These are phyloP conservation scores for Colletotrichum gloeosporioides DNA, from an alignment of 2,329 filamentous ascomycete species.

Conservation along the genomic window DNA sequence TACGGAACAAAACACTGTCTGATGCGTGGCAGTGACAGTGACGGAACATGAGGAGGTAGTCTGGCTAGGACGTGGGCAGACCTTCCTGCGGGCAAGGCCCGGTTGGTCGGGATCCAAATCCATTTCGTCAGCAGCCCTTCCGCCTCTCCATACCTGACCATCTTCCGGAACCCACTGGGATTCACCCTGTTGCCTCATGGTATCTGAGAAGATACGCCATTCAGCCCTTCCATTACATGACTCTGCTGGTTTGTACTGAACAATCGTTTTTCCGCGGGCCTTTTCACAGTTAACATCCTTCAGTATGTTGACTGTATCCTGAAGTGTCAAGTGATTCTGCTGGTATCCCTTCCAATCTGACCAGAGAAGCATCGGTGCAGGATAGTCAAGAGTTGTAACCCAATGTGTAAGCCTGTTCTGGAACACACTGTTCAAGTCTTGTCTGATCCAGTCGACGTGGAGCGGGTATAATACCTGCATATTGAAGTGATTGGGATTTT, in stretches of 20 bases:
- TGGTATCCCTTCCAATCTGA: neutral
- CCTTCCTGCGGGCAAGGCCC: neutral
- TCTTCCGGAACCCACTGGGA: neutral
- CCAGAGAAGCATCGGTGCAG: neutral
- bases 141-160: neutral
- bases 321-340: neutral
- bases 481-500: neutral
- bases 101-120: neutral
- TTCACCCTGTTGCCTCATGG: neutral
- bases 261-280: neutral
- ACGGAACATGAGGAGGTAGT: conserved; percentile 1
- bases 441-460: neutral
- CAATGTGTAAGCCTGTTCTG: neutral
- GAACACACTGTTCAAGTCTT: neutral
- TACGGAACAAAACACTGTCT: conserved; percentile 8
- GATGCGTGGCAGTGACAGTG: conserved; percentile 14
- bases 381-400: neutral
- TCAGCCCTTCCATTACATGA: neutral
- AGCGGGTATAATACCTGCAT: neutral
- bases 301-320: neutral
- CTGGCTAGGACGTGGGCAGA: neutral
- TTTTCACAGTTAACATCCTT: neutral
- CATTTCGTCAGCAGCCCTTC: neutral
- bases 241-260: neutral
- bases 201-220: neutral